These are phyloP conservation scores for Conoideocrella luteorostrata DNA, from an alignment of 2,329 filamentous ascomycete genomes.

Conservation along the genomic window DNA sequence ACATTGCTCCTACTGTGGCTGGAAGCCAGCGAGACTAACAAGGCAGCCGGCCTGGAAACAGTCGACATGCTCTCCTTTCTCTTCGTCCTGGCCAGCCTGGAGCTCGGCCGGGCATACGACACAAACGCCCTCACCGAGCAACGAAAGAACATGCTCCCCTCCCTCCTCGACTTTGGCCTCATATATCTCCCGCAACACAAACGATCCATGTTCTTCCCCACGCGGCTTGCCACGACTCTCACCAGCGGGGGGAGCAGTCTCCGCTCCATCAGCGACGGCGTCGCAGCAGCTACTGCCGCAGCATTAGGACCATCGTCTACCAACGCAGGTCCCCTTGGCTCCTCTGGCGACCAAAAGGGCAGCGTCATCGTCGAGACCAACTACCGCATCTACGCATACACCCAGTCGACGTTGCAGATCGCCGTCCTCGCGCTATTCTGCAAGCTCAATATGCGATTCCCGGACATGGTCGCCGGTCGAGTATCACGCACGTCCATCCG, in stretches of 20 bases:
- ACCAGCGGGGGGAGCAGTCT: conserved; percentile 75
- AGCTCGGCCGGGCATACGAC: conserved; percentile 86
- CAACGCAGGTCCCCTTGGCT: conserved; percentile 25
- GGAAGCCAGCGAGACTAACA: conserved; percentile 62
- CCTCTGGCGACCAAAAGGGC: conserved; percentile 50
- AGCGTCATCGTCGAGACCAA: conserved; percentile 98
- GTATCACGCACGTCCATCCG: conserved; percentile 85
- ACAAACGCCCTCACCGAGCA: conserved; percentile 75
- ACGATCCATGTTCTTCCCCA: conserved; percentile 71
- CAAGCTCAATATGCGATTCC: conserved; percentile 82
- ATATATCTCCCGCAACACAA: conserved; percentile 64
- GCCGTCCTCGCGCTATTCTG: conserved; percentile 88
- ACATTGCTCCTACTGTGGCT: conserved; percentile 90
- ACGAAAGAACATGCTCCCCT: conserved; percentile 82
- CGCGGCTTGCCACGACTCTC: conserved; percentile 86
- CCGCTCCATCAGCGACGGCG: conserved; percentile 61
- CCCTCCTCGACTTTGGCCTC: conserved; percentile 86
- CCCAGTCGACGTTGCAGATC: conserved; percentile 87
- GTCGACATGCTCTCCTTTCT: conserved; percentile 95
- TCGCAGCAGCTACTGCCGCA: conserved; percentile 58
- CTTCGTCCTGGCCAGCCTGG: conserved; percentile 88
- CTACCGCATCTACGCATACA: conserved; percentile 96
- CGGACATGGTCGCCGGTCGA: conserved; percentile 88
- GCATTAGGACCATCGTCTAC: conserved; percentile 24
- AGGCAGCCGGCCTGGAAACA: conserved; percentile 65